Conservation (phyloP, 1,284 basidiomycete species). For the Cutaneotrichosporon mucoides region DNA sequence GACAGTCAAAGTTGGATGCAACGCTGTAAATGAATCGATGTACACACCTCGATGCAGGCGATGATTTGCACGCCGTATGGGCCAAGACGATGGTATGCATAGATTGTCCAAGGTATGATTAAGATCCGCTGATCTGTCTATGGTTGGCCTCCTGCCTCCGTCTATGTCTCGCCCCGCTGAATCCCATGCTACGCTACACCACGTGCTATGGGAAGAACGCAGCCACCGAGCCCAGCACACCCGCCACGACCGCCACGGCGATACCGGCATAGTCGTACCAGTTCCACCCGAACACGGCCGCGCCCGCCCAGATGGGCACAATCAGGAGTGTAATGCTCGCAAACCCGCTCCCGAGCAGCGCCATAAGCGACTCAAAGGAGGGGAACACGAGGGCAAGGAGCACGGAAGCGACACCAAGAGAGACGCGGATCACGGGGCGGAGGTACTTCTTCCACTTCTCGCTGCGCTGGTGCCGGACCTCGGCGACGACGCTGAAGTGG, state of each 20-base stretch:
- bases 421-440: constrained; percentile 58
- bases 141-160: no score
- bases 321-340: constrained; percentile 76
- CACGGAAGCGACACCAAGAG: constrained; percentile 61
- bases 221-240: constrained; percentile 63
- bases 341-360: constrained; percentile 75
- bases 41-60: no score
- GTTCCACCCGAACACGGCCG: constrained; percentile 52
- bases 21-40: no score
- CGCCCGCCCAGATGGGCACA: constrained; percentile 64
- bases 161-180: not conserved
- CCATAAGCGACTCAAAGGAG: constrained; percentile 81
- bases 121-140: no score
- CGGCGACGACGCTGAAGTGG: constrained; percentile 56
- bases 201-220: constrained; percentile 10
- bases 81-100: no score
- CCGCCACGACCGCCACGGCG: constrained; percentile 58
- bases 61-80: no score
- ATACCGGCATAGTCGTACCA: constrained; percentile 58
- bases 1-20: no score
- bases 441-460: constrained; percentile 53
- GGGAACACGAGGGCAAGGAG: constrained; percentile 72
- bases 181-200: no score
- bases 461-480: constrained; percentile 24
- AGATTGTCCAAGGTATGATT: no score